These are phyloP conservation scores for Udeniomyces megalosporus DNA, from an alignment of 768 basidiomycete species.

Conservation along the genomic window DNA sequence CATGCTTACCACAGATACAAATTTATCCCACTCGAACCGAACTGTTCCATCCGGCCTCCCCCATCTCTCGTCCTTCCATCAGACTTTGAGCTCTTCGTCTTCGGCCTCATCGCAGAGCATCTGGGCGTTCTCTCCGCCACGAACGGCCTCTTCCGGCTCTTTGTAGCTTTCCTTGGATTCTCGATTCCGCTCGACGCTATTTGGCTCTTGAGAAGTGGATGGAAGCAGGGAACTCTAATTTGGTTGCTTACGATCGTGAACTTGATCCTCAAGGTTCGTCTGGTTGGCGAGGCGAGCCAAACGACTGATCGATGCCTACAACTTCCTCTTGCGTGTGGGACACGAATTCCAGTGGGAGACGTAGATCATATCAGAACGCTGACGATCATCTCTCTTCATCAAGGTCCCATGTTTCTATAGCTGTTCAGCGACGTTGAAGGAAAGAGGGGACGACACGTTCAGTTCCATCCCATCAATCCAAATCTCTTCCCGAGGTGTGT, in stretches of 20 bases:
- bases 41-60: not conserved
- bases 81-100: slow-evolving; percentile 10
- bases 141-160: slow-evolving; percentile 6
- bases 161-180: slow-evolving; percentile 6
- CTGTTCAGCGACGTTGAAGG: not conserved
- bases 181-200: slow-evolving; percentile 2
- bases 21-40: too few relatives aligned
- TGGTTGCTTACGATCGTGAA: slow-evolving; percentile 4
- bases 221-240: not conserved
- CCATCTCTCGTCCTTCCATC: not conserved
- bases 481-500: slow-evolving; percentile 8
- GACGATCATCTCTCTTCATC: not conserved
- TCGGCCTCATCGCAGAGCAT: slow-evolving; percentile 10
- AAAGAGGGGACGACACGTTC: slow-evolving; percentile 8
- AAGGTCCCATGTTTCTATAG: slow-evolving; percentile 6
- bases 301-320: not conserved
- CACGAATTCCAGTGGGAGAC: not conserved
- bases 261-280: slow-evolving; percentile 10
- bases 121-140: not conserved
- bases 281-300: too few relatives aligned
- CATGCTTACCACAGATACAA: too few relatives aligned
- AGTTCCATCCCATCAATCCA: not conserved
- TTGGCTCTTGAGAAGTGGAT: not conserved
- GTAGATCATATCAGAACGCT: not conserved
- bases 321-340: not conserved